A percentile compares a stretch with the other conserved stretches of the same genome.
phyloP scores from a whole-genome alignment of 805 yeast species.

The Pichia exigua region DNA sequence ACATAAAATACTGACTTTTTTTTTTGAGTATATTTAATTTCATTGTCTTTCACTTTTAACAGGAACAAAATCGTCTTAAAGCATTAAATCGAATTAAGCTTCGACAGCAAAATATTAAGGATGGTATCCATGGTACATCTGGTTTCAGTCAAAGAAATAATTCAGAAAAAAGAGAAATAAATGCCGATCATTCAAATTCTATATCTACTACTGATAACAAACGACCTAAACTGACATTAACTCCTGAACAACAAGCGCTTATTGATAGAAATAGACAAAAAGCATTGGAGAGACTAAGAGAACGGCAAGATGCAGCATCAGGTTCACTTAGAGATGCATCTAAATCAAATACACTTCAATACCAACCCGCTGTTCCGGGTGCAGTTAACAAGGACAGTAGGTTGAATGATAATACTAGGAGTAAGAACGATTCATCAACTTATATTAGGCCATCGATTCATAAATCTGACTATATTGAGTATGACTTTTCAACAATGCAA shows the following conservation, averaged over 20 bases:
- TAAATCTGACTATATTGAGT: constrained; percentile 66
- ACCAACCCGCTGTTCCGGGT: constrained; percentile 5
- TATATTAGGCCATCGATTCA: constrained; percentile 41
- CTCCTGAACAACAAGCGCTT: constrained; percentile 41
- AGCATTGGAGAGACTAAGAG: constrained; percentile 36
- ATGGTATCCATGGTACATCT: not conserved
- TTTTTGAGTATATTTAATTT: not conserved
- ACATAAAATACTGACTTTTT: not conserved
- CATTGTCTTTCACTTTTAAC: not conserved
- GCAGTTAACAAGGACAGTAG: not conserved
- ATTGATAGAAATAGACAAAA: constrained; percentile 46
- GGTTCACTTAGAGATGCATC: constrained; percentile 20
- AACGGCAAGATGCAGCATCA: constrained; percentile 8
- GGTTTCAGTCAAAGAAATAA: not conserved
- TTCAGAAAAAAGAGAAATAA: not conserved
- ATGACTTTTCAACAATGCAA: constrained; percentile 84
- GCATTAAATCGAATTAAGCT: constrained; percentile 53
- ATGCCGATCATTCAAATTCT: not conserved
- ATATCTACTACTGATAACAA: not conserved
- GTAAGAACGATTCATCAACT: not conserved
- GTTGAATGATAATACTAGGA: not conserved
- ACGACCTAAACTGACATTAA: constrained; percentile 15
- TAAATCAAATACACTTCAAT: not conserved
- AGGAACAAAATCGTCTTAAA: constrained; percentile 58
- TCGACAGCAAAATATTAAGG: constrained; percentile 26